A percentile compares a stretch with the other conserved stretches of the same genome.
phyloP scores from a whole-genome alignment of 1,284 basidiomycete genomes.

The Trichosporon ovoides region DNA sequence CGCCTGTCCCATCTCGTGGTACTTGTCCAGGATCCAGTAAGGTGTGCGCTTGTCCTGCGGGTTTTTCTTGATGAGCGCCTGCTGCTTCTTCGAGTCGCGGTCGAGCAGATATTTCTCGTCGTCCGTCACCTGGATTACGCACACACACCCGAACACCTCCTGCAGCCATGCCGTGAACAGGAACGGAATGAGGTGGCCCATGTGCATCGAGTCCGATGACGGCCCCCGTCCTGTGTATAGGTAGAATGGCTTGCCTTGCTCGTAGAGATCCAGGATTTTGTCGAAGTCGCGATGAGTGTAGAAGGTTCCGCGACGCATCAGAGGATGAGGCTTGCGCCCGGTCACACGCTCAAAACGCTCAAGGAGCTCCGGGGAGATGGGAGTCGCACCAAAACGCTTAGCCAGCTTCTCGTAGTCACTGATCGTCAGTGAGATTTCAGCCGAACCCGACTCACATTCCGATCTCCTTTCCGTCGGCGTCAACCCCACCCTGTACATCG shows the following conservation, averaged over 20 bases:
- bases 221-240: constrained; percentile 97
- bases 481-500: constrained; percentile 92
- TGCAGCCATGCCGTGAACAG: constrained; percentile 99
- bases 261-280: constrained; percentile 88
- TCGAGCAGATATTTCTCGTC: constrained; percentile 99
- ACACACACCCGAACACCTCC: constrained; percentile 88
- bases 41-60: constrained; percentile 57
- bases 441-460: constrained; percentile 56
- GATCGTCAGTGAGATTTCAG: constrained; percentile 9
- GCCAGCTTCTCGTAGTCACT: constrained; percentile 94
- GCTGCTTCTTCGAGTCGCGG: constrained; percentile 57
- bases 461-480: constrained; percentile 78
- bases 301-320: constrained; percentile 89
- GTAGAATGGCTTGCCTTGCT: constrained; percentile 96
- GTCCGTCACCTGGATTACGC: constrained; percentile 94
- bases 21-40: constrained; percentile 64
- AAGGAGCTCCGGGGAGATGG: constrained; percentile 70
- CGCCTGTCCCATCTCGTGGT: constrained; percentile 71
- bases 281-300: constrained; percentile 97
- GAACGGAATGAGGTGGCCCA: constrained; percentile 97
- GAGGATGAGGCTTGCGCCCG: constrained; percentile 81
- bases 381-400: constrained; percentile 85
- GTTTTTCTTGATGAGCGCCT: constrained; percentile 44
- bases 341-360: constrained; percentile 88
- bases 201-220: constrained; percentile 93